phyloP scores from a whole-genome alignment of 2,329 filamentous ascomycete species.

The Alternaria brassicae region DNA sequence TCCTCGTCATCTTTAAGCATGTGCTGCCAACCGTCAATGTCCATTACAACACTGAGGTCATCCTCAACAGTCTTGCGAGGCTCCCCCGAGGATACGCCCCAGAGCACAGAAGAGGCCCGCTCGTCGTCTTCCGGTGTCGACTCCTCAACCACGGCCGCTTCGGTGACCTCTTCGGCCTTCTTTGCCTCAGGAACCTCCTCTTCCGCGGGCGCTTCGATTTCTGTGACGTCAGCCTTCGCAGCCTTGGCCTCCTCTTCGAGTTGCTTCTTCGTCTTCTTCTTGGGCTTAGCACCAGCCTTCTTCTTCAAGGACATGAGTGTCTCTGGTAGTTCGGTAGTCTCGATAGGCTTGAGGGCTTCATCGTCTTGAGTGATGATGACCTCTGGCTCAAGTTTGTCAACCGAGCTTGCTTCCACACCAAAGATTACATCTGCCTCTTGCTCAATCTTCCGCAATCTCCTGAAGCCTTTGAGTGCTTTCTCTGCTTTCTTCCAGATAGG shows the following conservation, averaged over 20 bases:
- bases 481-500: constrained; percentile 78
- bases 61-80: constrained; percentile 72
- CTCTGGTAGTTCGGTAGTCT: constrained; percentile 47
- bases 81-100: constrained; percentile 65
- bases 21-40: constrained; percentile 74
- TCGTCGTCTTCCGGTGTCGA: constrained; percentile 47
- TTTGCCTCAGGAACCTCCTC: constrained; percentile 55
- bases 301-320: constrained; percentile 34
- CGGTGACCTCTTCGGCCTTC: constrained; percentile 34
- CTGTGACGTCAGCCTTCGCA: constrained; percentile 49
- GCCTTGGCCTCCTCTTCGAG: constrained; percentile 63
- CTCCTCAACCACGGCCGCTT: constrained; percentile 41
- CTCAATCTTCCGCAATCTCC: constrained; percentile 76
- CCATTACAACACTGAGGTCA: constrained; percentile 67
- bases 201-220: constrained; percentile 46
- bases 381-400: constrained; percentile 52
- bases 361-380: constrained; percentile 54
- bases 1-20: constrained; percentile 74
- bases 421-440: constrained; percentile 82
- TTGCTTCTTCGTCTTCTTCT: constrained; percentile 82
- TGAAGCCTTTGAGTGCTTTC: constrained; percentile 61
- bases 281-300: constrained; percentile 61
- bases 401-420: constrained; percentile 54
- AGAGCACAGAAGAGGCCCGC: constrained; percentile 63
- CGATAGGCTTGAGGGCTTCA: constrained; percentile 46